phyloP scores from a whole-genome alignment of 345 rosid species.

The Salix arbutifolia region DNA sequence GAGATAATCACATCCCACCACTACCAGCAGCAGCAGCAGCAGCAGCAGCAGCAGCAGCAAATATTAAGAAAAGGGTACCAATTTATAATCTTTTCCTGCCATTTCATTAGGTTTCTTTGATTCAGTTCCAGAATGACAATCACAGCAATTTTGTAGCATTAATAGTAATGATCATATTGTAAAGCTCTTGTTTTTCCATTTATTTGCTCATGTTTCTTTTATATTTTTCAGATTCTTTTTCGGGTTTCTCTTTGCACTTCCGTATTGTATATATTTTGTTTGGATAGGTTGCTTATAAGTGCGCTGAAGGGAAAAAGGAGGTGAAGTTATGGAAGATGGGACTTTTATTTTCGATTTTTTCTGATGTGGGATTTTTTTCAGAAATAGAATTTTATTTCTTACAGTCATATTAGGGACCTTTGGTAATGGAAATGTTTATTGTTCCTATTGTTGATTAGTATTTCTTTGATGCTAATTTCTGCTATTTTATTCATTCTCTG shows the following conservation, averaged over 20 bases:
- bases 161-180: neutral
- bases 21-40: neutral
- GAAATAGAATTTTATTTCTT: neutral
- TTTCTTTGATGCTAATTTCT: neutral
- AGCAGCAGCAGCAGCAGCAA: neutral
- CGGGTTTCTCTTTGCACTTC: neutral
- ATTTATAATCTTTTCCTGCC: neutral
- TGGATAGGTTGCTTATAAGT: constrained; percentile 6
- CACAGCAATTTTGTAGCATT: neutral
- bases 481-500: neutral
- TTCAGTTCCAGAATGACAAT: neutral
- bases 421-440: neutral
- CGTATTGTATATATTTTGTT: neutral
- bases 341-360: neutral
- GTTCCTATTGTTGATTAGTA: neutral
- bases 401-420: neutral
- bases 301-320: neutral
- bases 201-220: neutral
- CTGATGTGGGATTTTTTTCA: neutral
- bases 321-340: neutral
- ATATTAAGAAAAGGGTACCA: neutral
- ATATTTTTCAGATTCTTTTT: constrained; percentile 4
- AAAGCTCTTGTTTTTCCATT: neutral
- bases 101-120: neutral
- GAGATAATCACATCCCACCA: neutral